phyloP scores from a whole-genome alignment of 2,329 filamentous ascomycete species.

The Talaromyces funiculosus region DNA sequence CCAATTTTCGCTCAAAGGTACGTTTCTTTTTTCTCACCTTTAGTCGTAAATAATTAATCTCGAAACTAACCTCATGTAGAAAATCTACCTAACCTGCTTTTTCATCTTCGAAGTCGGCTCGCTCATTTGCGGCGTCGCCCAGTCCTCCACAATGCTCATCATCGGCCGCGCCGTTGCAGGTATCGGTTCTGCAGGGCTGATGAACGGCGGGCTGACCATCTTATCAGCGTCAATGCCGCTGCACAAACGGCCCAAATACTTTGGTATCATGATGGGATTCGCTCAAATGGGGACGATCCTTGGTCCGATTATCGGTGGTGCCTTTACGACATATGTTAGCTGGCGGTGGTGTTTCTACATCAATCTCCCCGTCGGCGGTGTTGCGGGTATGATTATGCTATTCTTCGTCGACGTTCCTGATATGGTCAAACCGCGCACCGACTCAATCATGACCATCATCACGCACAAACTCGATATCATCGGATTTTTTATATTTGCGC shows the following conservation, averaged over 20 bases:
- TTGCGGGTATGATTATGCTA: conserved; percentile 11
- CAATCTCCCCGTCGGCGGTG: conserved; percentile 15
- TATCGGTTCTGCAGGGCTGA: conserved; percentile 26
- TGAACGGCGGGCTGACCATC: conserved; percentile 21
- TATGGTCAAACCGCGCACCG: conserved; percentile 8
- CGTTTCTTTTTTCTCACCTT: not conserved
- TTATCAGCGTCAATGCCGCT: conserved; percentile 11
- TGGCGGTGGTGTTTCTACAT: conserved; percentile 45
- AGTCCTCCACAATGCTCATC: conserved; percentile 29
- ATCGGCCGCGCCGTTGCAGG: conserved; percentile 33
- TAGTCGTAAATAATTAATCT: too few relatives aligned
- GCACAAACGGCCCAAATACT: conserved; percentile 13
- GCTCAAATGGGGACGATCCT: conserved; percentile 23
- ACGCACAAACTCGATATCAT: conserved; percentile 12
- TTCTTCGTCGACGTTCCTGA: conserved; percentile 12
- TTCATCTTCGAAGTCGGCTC: conserved; percentile 36
- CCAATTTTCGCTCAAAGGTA: conserved; percentile 25
- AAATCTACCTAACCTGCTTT: conserved; percentile 16
- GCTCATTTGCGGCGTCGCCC: conserved; percentile 28
- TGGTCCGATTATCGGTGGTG: conserved; percentile 36
- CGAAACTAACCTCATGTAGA: not conserved
- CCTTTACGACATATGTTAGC: conserved; percentile 34
- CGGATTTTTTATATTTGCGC: conserved; percentile 12
- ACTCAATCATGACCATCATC: conserved; percentile 6
- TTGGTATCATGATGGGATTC: conserved; percentile 13